Base-by-base conservation (phyloP, 192 early-diverging fungal genomes). In the Spizellomyces sp. region DNA sequence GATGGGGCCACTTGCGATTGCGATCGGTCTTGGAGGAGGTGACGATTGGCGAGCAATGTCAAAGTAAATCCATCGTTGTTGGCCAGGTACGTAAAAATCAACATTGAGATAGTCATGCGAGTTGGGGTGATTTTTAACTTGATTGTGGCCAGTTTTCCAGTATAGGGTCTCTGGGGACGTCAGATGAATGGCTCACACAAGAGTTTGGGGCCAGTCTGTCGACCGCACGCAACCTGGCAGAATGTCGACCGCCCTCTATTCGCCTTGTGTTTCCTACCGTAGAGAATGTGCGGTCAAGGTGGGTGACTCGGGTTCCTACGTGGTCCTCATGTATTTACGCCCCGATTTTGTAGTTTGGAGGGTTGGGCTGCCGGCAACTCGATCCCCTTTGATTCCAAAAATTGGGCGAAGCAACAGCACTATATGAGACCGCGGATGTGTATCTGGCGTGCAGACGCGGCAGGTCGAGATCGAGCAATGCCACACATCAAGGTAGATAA, bases 401-500 rank as follows among this genome's bases (percentile, higher is more conserved):
- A 83, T 36, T 90, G 86, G 70, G 1, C 54, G 9, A 86, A 86
- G 45, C 86, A 87, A 15, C 67, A 83, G 8, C 46, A 44, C 12
- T 91, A 84, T 45, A 77, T 91, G 73, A 58, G 82, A 14, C 77
- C 77, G 8, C 55, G 81, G 43, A 60, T 91, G 43, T 66, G 77
- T 42, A 74, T 69, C 12, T 91, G 90, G 90, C 62, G 64, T 45
- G 86, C 81, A 0, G 44, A 60, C 6, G 66, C 69, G 14, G 73
- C 83, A 14, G 88, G 84, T 4, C 72, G 90, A 43, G 75, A 86
- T 17, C 56, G 73, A 47, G 78, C 87, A 9, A 88, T 90, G 86
- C 90, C 90, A 41, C 90, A 91, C 75, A 86, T 90, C 69, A 91
- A 90, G 65, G 85, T 82, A 77, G 5, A 43, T 56, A 45, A 50